Percentiles rank a stretch among this genome's conserved stretches.
Conservation (phyloP, 2,329 filamentous ascomycete genomes). For the Alternaria sp. region DNA sequence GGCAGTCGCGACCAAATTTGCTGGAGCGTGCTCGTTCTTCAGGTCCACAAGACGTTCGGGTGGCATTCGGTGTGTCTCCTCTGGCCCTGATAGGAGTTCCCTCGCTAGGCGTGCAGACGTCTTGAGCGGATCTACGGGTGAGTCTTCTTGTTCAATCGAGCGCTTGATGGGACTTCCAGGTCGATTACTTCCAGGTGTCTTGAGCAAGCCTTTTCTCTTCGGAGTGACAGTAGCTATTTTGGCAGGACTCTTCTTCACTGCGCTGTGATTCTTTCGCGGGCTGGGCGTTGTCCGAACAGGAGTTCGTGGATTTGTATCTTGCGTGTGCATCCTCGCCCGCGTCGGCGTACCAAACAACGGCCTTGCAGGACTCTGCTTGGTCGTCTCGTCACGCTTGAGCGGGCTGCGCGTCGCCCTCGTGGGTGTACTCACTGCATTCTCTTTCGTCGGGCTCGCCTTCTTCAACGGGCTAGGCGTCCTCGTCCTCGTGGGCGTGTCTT, state of each 20-base stretch:
- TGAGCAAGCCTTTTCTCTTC: background rate
- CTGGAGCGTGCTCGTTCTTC: background rate
- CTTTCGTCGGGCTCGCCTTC: constrained; percentile 1
- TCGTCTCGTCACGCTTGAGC: background rate
- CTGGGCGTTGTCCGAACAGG: constrained; percentile 2
- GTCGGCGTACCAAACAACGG: constrained; percentile 14
- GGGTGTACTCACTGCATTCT: background rate
- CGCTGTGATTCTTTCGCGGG: constrained; percentile 2
- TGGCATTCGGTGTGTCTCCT: background rate
- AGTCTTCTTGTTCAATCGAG: background rate
- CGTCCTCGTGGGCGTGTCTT: background rate
- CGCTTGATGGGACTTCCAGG: constrained; percentile 6
- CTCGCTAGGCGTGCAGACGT: background rate
- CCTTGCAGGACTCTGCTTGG: constrained; percentile 4
- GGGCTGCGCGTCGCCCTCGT: background rate
- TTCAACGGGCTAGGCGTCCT: constrained; percentile 9
- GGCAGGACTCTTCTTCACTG: background rate
- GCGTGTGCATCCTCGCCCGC: background rate
- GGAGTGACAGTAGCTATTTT: background rate
- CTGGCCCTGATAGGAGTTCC: background rate
- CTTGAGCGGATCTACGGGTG: background rate
- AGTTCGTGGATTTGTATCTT: background rate
- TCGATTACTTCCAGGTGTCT: background rate
- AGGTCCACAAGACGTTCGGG: background rate
- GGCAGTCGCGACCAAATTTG: background rate